phyloP scores from a whole-genome alignment of 257 asterid genomes.

The Jaltomata sinuosa region DNA sequence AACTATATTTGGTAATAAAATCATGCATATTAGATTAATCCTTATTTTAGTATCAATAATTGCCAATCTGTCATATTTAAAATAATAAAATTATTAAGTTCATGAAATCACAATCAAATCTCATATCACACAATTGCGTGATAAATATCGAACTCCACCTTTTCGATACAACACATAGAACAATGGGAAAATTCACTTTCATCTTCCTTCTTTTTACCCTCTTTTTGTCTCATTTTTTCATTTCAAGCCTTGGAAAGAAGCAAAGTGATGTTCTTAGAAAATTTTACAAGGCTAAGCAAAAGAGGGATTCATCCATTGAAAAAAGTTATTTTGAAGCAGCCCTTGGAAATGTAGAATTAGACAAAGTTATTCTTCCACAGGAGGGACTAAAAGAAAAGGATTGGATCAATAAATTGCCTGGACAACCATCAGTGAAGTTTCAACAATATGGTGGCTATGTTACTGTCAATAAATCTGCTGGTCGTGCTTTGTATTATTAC shows the following conservation, averaged over 20 bases:
- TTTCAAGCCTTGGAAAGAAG: not conserved
- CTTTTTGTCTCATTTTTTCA: not conserved
- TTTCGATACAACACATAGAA: not conserved
- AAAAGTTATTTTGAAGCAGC: not conserved
- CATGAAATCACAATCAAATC: not conserved
- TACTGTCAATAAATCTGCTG: conserved; percentile 27
- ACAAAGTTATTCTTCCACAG: conserved; percentile 10
- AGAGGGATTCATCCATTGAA: not conserved
- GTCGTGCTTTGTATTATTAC: conserved; percentile 40
- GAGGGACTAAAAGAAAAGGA: conserved; percentile 31
- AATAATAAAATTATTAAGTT: not conserved
- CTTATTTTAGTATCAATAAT: not conserved
- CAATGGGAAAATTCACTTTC: not conserved
- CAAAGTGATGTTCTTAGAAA: not conserved
- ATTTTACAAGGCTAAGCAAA: not conserved
- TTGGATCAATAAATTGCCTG: conserved; percentile 31
- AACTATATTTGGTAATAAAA: not conserved
- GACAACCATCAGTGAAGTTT: conserved; percentile 39
- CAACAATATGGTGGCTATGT: conserved; percentile 47
- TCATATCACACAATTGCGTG: not conserved
- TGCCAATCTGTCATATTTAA: not conserved
- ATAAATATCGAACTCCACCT: too few relatives aligned
- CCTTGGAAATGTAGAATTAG: not conserved
- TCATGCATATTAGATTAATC: not conserved
- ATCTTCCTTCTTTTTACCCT: not conserved